These are phyloP conservation scores for Sequoiadendron giganteum DNA, from an alignment of 75 land plant genomes.

Conservation along the genomic window DNA sequence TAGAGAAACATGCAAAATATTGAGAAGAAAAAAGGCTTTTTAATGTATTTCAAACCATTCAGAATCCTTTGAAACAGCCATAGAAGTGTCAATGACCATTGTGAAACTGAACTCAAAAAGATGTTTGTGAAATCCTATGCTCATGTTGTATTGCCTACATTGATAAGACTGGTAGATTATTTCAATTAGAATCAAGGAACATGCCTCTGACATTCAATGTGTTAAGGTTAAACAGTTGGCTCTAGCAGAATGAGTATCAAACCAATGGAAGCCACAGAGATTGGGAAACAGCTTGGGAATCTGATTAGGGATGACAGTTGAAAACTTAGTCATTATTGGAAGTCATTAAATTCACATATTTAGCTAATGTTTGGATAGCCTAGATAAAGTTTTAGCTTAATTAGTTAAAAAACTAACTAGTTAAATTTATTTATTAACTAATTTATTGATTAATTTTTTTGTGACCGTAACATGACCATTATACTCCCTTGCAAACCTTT, in stretches of 20 bases:
- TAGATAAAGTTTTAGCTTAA: background rate
- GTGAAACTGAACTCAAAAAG: background rate
- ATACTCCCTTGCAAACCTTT: background rate
- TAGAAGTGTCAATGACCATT: background rate
- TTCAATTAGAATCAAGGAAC: background rate
- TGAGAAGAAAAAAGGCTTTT: background rate
- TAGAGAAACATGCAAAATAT: background rate
- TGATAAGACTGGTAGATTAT: background rate
- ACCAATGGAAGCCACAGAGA: background rate
- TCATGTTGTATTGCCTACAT: background rate
- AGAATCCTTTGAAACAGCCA: background rate
- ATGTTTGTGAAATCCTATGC: background rate
- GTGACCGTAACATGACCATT: background rate
- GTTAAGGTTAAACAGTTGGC: background rate
- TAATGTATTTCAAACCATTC: background rate
- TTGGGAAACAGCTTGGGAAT: background rate
- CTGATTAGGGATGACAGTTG: background rate
- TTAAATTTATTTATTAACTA: too few relatives aligned
- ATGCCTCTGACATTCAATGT: too few relatives aligned
- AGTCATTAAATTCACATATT: background rate
- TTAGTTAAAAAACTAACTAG: too few relatives aligned
- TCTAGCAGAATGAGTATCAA: background rate
- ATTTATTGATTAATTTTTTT: background rate
- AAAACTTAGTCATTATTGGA: background rate
- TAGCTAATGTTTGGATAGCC: background rate